Percentiles rank a stretch among this genome's conserved stretches.
These are phyloP conservation scores for Colletotrichum camelliae DNA, from an alignment of 2,329 filamentous ascomycete genomes.

Conservation along the genomic window DNA sequence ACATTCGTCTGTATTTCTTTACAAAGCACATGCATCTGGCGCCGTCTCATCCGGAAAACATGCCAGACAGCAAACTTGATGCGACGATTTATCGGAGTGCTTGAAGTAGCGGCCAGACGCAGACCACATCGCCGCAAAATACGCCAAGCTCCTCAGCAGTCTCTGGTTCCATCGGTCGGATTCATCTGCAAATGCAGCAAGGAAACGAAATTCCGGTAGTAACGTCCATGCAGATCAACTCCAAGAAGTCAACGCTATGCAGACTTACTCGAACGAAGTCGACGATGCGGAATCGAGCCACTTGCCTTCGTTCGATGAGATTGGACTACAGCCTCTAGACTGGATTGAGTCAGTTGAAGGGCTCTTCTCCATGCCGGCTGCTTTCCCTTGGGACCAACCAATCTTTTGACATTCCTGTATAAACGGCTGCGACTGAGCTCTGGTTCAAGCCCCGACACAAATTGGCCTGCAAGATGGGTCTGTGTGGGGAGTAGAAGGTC, in stretches of 20 bases:
- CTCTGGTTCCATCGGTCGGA: not conserved
- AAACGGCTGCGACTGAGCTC: not conserved
- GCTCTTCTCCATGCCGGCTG: not conserved
- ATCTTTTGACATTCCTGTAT: not conserved
- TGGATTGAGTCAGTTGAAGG: not conserved
- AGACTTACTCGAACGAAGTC: not conserved
- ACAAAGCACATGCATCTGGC: slow-evolving; percentile 44
- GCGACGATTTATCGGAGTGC: not conserved
- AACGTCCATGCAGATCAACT: not conserved
- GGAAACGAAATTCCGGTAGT: not conserved
- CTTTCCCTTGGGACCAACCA: not conserved
- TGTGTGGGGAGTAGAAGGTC: no score
- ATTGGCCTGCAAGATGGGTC: no score
- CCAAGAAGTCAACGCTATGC: not conserved
- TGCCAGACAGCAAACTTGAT: not conserved
- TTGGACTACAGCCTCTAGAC: not conserved
- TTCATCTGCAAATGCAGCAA: not conserved
- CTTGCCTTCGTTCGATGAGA: not conserved
- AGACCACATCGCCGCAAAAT: not conserved
- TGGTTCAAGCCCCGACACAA: no score
- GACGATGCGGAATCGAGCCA: not conserved
- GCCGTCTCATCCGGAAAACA: not conserved
- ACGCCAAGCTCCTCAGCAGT: not conserved
- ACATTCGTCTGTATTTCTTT: slow-evolving; percentile 68
- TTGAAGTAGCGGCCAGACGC: not conserved